Evolutionary conservation across 2,329 filamentous ascomycete genomes (phyloP).

Genomic region (Conoideocrella luteorostrata): DNA sequence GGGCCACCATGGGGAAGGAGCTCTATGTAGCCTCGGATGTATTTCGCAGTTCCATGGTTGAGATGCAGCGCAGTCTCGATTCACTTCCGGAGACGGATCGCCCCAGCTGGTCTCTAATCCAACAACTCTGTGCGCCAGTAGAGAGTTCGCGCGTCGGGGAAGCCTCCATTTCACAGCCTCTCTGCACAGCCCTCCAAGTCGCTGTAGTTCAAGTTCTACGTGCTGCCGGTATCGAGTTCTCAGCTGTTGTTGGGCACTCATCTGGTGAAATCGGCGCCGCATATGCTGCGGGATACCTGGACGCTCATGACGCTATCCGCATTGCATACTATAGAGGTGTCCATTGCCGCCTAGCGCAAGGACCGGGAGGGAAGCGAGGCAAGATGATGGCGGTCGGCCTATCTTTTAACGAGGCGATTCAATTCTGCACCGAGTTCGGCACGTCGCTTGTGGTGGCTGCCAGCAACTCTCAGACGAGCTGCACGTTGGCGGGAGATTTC

Average conservation of each 20-base stretch:
- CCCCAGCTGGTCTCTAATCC: too few relatives aligned
- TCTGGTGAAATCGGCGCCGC: conserved; percentile 25
- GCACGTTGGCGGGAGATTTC: conserved; percentile 17
- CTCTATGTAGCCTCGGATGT: conserved; percentile 10
- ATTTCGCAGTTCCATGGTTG: too few relatives aligned
- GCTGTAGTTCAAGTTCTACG: conserved; percentile 27
- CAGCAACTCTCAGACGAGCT: conserved; percentile 17
- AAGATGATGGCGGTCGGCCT: too few relatives aligned
- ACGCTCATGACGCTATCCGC: conserved; percentile 11
- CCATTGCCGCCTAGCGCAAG: neutral
- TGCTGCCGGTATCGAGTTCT: conserved; percentile 22
- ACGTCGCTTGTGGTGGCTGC: too few relatives aligned
- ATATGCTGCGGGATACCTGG: conserved; percentile 16
- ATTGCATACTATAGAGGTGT: conserved; percentile 15
- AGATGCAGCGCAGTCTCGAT: too few relatives aligned
- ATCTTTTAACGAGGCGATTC: too few relatives aligned
- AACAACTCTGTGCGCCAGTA: neutral
- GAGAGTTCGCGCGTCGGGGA: too few relatives aligned
- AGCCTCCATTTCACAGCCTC: conserved; percentile 21
- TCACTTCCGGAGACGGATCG: too few relatives aligned
- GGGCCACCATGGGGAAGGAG: conserved; percentile 16
- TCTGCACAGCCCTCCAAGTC: conserved; percentile 27
- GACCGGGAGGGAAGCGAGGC: conserved; percentile 5
- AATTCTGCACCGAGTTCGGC: too few relatives aligned
- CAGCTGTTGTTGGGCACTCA: conserved; percentile 32